Base-by-base conservation (phyloP, 2,329 filamentous ascomycete species). In the Calonectria honghensis region DNA sequence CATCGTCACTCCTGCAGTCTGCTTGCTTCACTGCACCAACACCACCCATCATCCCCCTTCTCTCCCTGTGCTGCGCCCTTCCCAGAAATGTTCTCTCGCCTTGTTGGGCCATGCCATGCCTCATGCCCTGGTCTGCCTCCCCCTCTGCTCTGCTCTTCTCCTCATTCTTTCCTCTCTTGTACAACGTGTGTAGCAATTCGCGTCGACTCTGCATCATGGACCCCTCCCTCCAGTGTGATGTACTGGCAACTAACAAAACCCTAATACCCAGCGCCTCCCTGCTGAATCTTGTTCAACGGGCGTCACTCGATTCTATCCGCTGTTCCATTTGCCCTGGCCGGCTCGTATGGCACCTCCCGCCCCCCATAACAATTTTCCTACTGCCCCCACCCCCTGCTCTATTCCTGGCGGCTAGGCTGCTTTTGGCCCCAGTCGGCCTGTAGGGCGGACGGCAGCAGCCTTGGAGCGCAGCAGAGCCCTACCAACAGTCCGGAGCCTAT, bases 321-420 rank as follows among this genome's bases (percentile, higher is more conserved):
- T 52, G 45, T 65, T 66, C 61, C 61, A 72, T 65, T 41, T 50
- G 48, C 64, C 65, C 24, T 48, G 57, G 37, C 65, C 48, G 24
- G 61, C 66, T 64, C 54, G 52, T 59, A 52, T 52, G 57, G 66
- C 35, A 18, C 64, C 41, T 67, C 50, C 63, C 48, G 68, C 39
- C 66, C 31, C 54, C 71, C 20, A 32, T 48, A 24, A 31, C 65
- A 45, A 63, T 45, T 35, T 51, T 54, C 37, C 41, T 59, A 48
- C 14, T 61, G 39, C 41, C 63, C 63, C 61, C 37, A n/a, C 39
- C 69, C 69, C 69, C 66, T 66, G 71, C 66, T 39, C 59, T 70
- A 70, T 66, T 68, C 63, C 76, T 76, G 72, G 75, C 57, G 39
- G 29, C 35, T 27, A 77, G 61, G 57, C 78, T 70, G 74, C 77